phyloP scores from a whole-genome alignment of 2,329 filamentous ascomycete species.

The Hysterium pulicare region DNA sequence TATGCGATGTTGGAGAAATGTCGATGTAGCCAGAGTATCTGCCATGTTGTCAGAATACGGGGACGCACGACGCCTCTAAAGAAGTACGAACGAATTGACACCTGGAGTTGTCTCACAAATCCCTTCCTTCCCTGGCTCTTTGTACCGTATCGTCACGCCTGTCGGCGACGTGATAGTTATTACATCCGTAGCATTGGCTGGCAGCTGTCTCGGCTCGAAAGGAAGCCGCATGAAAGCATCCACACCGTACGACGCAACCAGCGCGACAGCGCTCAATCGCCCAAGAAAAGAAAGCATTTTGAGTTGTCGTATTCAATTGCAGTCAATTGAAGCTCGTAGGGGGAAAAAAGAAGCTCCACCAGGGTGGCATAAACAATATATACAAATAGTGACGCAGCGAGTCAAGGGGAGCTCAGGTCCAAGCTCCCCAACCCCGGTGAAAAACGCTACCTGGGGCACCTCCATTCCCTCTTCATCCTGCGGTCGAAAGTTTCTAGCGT shows the following conservation, averaged over 20 bases:
- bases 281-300: not conserved
- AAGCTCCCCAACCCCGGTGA: too few species aligned
- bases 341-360: too few species aligned
- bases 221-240: not conserved
- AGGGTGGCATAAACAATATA: too few species aligned
- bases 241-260: not conserved
- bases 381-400: too few species aligned
- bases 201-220: conserved; percentile 27
- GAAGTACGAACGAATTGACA: conserved; percentile 39
- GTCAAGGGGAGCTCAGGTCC: too few species aligned
- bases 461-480: too few species aligned
- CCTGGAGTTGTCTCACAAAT: conserved; percentile 53
- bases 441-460: too few species aligned
- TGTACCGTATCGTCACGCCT: conserved; percentile 49
- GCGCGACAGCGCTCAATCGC: not conserved
- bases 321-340: too few species aligned
- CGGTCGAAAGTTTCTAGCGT: too few species aligned
- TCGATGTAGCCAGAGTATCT: conserved; percentile 46
- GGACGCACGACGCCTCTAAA: not conserved
- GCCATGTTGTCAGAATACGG: not conserved
- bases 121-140: conserved; percentile 47
- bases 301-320: too few species aligned
- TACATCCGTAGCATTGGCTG: conserved; percentile 42
- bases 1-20: conserved; percentile 34
- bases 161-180: conserved; percentile 45